Conservation (phyloP, 371 early-diverging fungal genomes). For the Nematocida sp. region DNA sequence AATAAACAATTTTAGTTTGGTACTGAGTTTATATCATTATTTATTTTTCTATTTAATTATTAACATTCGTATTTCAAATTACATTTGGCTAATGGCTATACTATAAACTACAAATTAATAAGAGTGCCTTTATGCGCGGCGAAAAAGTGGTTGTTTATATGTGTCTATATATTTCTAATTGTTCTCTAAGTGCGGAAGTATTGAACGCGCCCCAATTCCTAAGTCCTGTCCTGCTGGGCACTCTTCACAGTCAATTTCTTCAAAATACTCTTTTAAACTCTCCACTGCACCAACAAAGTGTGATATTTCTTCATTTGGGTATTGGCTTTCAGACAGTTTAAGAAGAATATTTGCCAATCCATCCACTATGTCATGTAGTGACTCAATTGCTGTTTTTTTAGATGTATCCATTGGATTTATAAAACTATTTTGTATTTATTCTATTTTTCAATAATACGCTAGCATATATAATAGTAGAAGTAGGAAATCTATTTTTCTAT, state of each 20-base stretch:
- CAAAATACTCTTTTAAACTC: slow-evolving; percentile 14
- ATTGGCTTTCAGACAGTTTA: not conserved
- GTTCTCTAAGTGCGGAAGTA: not conserved
- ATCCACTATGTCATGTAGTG: slow-evolving; percentile 13
- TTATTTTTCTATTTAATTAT: too few relatives aligned
- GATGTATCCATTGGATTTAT: not conserved
- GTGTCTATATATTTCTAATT: not conserved
- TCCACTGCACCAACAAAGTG: not conserved
- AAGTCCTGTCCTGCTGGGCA: slow-evolving; percentile 16
- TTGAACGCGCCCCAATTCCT: not conserved
- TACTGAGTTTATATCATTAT: too few relatives aligned
- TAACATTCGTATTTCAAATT: too few relatives aligned
- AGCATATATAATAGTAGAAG: too few relatives aligned
- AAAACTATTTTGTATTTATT: slow-evolving; percentile 28
- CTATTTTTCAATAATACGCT: not conserved
- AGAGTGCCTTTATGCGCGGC: not conserved
- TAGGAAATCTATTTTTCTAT: too few relatives aligned
- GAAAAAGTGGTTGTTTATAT: not conserved
- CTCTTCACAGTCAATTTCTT: slow-evolving; percentile 1
- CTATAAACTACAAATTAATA: too few relatives aligned
- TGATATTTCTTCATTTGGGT: not conserved
- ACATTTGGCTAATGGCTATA: too few relatives aligned
- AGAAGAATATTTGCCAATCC: not conserved
- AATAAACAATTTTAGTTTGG: too few relatives aligned
- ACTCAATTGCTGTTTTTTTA: not conserved